Base-by-base conservation (phyloP, 169 alveolate species). In the Eimeria praecox region DNA sequence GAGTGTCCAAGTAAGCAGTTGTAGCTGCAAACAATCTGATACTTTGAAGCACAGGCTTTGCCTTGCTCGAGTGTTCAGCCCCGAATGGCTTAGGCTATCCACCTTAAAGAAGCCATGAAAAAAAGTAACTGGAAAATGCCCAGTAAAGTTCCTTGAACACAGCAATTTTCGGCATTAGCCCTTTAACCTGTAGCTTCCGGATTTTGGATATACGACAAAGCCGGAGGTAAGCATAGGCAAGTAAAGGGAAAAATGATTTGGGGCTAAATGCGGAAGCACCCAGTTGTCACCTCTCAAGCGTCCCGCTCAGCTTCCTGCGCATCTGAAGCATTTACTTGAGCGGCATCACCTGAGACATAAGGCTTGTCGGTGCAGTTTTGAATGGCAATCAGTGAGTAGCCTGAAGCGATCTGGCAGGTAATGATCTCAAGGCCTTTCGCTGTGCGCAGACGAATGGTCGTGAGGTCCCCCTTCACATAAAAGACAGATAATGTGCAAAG, bases 331-430 rank as follows among this genome's bases (percentile, higher is more conserved):
- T 71, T 75, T 66, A 69, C 18, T 38, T 66, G 85, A 38, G 87
- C 73, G 73, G 64, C 71, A 1, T 94, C 96, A n/a, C 83, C 90
- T 35, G 64, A 69, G 59, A 71, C 83, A 35, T 85, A 94, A 20
- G 96, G 96, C 44, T 94, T 83, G 35, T 90, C 96, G 24, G 94
- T 90, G 82, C 97, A 95, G 69, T 95, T 95, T 90, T 95, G 97
- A 38, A 95, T 69, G 75, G 86, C 97, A 44, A 95, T 92, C 71
- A 95, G 71, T 8, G 95, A 62, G 75, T 92, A 95, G 3, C 95
- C 97, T 20, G 95, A 54, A 35, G 85, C 77, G 64, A 87, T 56
- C 71, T 85, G 88, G 92, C 91, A 92, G 46, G 95, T 95, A 56
- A 95, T 90, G 40, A 95, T 91, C 90, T 95, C 97, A 46, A 95